phyloP scores from a whole-genome alignment of 352 stramenopile genomes.

The Phytophthora cryptogea region DNA sequence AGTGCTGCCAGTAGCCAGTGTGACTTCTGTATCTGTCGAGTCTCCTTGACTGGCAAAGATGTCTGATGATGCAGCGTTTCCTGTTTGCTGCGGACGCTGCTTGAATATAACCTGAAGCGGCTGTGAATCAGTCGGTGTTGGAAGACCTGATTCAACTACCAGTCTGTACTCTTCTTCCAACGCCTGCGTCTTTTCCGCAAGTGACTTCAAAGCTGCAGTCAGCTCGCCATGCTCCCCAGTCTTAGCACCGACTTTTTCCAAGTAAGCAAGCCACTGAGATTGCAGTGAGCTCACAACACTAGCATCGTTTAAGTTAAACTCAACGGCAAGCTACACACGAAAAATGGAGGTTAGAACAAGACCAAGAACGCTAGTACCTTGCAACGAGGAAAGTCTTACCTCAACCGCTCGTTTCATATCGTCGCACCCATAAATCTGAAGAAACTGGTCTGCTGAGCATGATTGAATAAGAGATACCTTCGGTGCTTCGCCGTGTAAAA shows the following conservation, averaged over 20 bases:
- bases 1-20: constrained; percentile 39
- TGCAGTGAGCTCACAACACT: constrained; percentile 53
- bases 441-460: constrained; percentile 70
- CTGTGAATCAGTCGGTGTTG: constrained; percentile 33
- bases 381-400: constrained; percentile 33
- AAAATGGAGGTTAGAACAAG: constrained; percentile 11
- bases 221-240: constrained; percentile 38
- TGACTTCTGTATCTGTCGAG: constrained; percentile 43
- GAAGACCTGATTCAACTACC: constrained; percentile 34
- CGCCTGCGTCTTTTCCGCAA: constrained; percentile 51
- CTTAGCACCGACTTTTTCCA: constrained; percentile 30
- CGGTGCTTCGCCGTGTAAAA: constrained; percentile 73
- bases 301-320: constrained; percentile 75
- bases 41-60: constrained; percentile 32
- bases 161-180: constrained; percentile 57
- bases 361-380: background rate
- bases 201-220: constrained; percentile 45
- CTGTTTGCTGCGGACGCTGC: constrained; percentile 65
- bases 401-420: constrained; percentile 71
- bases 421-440: constrained; percentile 67
- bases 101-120: constrained; percentile 88
- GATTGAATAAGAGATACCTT: constrained; percentile 80
- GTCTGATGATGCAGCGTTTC: constrained; percentile 28
- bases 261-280: constrained; percentile 51
- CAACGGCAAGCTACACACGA: constrained; percentile 59